Base-by-base conservation (phyloP, 805 yeast species). In the Barnettozyma sucrosica region DNA sequence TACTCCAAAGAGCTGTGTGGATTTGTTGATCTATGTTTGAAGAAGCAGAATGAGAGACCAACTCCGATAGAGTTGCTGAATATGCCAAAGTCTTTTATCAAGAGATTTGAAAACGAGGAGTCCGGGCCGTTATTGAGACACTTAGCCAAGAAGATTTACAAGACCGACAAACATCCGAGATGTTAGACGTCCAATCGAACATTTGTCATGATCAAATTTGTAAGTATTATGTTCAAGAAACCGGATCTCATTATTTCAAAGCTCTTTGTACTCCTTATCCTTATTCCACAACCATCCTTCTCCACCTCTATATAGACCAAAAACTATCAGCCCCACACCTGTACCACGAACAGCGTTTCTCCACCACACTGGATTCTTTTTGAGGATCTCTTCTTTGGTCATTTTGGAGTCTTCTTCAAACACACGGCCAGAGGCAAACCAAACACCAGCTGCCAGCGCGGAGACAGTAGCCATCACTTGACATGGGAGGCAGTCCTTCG, bases 21-120 rank as follows among this genome's bases (percentile, higher is more conserved):
- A 43, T 88, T 90, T 62, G 83, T 92, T 16, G 83, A 81, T 52
- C 66, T 75, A 36, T 90, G 97, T 58, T 71, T 78, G 39, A 87
- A 84, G 61, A 89, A 85, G 52, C 87, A 81, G 40, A 57, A 60
- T 10, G 76, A 72, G 45, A 72, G 99, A 50, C 80, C 85, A 20
- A 80, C 83, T 0, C 95, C 96, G 0, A 76, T 77, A 54, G 89
- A 85, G 40, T 66, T 93, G 23, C 67, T 85, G 47, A 63, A 65
- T 25, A 59, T 49, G 70, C 69, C 62, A 59, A 65, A 46, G 28
- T 55, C 55, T 57, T 67, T 55, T 19, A 41, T 61, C 19, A 44
- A 50, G 32, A 65, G 63, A 36, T 69, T 70, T 47, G 66, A 64
- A 47, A 54, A 56, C 37, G 66, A 63, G 26, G 59, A 59, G 18